These are phyloP conservation scores for Lasiodiplodia theobromae DNA, from an alignment of 2,329 filamentous ascomycete species.

Conservation along the genomic window DNA sequence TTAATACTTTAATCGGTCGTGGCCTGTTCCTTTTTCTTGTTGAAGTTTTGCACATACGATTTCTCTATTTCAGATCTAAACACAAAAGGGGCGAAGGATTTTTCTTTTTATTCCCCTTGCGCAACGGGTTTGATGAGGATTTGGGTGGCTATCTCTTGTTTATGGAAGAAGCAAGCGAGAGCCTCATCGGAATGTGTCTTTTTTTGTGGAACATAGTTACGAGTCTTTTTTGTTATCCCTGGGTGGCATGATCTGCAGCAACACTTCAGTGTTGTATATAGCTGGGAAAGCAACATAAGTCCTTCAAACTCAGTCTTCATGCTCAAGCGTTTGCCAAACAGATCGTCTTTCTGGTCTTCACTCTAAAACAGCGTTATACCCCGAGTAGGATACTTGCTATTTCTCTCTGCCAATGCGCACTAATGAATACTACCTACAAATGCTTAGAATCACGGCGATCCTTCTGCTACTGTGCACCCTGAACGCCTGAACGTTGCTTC, in stretches of 20 bases:
- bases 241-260: constrained; percentile 10
- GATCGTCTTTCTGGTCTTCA: not conserved
- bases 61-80: not conserved
- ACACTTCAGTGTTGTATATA: not conserved
- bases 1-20: constrained; percentile 22
- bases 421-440: not conserved
- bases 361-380: constrained; percentile 2
- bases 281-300: constrained; percentile 10
- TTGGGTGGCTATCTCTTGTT: constrained; percentile 11
- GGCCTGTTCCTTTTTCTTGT: constrained; percentile 12
- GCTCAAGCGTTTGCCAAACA: not conserved
- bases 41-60: constrained; percentile 9
- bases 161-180: not conserved
- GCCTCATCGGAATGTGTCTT: not conserved
- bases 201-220: constrained; percentile 13
- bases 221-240: constrained; percentile 4
- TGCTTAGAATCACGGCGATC: not conserved
- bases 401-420: not conserved
- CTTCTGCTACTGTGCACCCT: not conserved
- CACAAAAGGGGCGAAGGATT: not conserved
- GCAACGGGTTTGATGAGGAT: not conserved
- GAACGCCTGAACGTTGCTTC: not conserved
- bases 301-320: not conserved
- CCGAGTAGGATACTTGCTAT: not conserved
- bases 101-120: not conserved